phyloP scores from a whole-genome alignment of 2,329 filamentous ascomycete genomes.

The Nigrospora sphaerica region DNA sequence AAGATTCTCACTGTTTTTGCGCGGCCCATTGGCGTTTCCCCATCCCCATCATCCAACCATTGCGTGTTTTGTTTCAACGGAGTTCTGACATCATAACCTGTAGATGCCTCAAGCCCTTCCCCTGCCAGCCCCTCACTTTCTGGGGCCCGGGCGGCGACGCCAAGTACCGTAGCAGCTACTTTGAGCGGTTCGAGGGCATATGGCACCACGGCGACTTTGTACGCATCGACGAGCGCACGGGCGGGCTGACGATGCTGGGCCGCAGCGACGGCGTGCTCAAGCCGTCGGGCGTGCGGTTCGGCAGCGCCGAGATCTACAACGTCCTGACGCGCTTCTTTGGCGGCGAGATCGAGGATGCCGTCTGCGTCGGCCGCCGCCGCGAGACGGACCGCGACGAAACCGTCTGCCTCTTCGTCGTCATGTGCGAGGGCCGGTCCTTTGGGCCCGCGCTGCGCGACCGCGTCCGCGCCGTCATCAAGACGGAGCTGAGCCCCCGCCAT shows the following conservation, averaged over 20 bases:
- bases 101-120: constrained; percentile 70
- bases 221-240: constrained; percentile 58
- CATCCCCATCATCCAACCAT: no score
- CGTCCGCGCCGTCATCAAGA: constrained; percentile 64
- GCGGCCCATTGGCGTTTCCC: no score
- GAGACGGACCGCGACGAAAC: constrained; percentile 72
- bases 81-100: no score
- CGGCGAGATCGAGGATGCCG: constrained; percentile 70
- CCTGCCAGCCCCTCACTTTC: constrained; percentile 85
- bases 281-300: constrained; percentile 84
- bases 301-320: constrained; percentile 93
- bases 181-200: constrained; percentile 68
- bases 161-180: constrained; percentile 83
- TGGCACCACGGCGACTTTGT: constrained; percentile 98
- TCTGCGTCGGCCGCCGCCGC: constrained; percentile 76
- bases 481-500: constrained; percentile 80
- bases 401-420: constrained; percentile 82
- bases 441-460: constrained; percentile 49
- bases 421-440: constrained; percentile 53
- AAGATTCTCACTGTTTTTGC: no score
- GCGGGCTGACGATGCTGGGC: constrained; percentile 84
- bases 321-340: constrained; percentile 80
- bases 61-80: no score
- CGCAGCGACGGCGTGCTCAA: constrained; percentile 91
- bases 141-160: constrained; percentile 65